These are phyloP conservation scores for Acrocalymma vagum DNA, from an alignment of 2,329 filamentous ascomycete genomes.

Conservation along the genomic window DNA sequence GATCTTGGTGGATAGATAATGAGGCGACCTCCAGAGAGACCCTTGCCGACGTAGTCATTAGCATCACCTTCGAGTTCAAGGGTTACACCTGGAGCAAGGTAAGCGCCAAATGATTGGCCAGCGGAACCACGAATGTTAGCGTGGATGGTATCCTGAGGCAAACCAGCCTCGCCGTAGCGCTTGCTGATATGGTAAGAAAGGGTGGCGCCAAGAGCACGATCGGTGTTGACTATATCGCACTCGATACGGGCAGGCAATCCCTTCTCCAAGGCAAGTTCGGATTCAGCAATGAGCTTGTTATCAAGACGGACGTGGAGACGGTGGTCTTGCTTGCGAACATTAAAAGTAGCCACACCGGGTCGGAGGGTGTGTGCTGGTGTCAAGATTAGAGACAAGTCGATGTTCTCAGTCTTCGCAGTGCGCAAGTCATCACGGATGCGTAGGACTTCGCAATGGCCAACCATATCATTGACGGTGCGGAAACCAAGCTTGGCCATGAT, in stretches of 20 bases:
- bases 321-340: constrained; percentile 97
- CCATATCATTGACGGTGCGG: constrained; percentile 97
- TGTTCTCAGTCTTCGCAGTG: constrained; percentile 88
- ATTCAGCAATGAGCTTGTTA: constrained; percentile 96
- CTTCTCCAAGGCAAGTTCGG: constrained; percentile 93
- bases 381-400: constrained; percentile 90
- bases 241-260: constrained; percentile 92
- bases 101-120: constrained; percentile 95
- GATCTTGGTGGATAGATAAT: constrained; percentile 93
- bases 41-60: constrained; percentile 98
- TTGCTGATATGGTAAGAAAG: constrained; percentile 96
- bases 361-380: constrained; percentile 96
- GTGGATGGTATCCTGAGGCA: constrained; percentile 93
- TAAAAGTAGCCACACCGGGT: constrained; percentile 94
- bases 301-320: constrained; percentile 90
- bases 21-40: constrained; percentile 88
- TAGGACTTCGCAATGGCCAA: constrained; percentile 87
- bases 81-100: constrained; percentile 90
- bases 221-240: constrained; percentile 95
- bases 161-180: constrained; percentile 85
- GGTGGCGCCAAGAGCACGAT: constrained; percentile 91
- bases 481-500: constrained; percentile 97
- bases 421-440: constrained; percentile 88
- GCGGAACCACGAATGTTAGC: constrained; percentile 96
- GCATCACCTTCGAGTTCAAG: constrained; percentile 94